These are phyloP conservation scores for Bretschneidera sinensis DNA, from an alignment of 345 rosid genomes.

Conservation along the genomic window DNA sequence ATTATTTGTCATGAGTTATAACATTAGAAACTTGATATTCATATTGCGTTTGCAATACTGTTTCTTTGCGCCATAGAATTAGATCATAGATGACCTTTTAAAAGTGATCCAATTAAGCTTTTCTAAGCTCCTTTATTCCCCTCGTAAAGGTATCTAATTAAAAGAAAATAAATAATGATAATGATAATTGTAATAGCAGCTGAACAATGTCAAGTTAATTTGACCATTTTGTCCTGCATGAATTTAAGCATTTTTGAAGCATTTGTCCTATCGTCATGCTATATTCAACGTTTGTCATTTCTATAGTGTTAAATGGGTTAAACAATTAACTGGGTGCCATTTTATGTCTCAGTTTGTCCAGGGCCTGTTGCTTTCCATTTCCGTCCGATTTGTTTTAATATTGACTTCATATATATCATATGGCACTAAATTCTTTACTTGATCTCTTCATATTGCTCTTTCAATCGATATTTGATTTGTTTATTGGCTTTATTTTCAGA, in stretches of 20 bases:
- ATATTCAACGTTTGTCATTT: no score
- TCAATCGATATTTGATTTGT: not conserved
- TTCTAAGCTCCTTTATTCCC: not conserved
- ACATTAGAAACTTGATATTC: not conserved
- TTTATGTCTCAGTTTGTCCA: not conserved
- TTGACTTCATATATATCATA: not conserved
- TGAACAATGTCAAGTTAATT: not conserved
- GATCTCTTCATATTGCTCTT: not conserved
- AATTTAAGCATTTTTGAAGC: no score
- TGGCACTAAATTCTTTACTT: not conserved
- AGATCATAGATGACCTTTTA: not conserved
- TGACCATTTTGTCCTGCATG: not conserved
- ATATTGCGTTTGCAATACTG: slow-evolving; percentile 15
- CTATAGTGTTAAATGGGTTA: no score
- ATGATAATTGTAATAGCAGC: no score
- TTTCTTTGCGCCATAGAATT: not conserved
- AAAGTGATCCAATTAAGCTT: not conserved
- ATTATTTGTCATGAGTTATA: no score
- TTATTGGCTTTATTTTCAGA: slow-evolving; percentile 35
- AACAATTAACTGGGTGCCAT: not conserved
- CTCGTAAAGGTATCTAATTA: not conserved
- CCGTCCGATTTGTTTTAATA: not conserved
- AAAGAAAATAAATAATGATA: no score
- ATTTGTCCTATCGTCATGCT: no score
- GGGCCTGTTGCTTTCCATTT: not conserved